phyloP scores from a whole-genome alignment of 768 basidiomycete genomes.

The Boletus tomentosulus region DNA sequence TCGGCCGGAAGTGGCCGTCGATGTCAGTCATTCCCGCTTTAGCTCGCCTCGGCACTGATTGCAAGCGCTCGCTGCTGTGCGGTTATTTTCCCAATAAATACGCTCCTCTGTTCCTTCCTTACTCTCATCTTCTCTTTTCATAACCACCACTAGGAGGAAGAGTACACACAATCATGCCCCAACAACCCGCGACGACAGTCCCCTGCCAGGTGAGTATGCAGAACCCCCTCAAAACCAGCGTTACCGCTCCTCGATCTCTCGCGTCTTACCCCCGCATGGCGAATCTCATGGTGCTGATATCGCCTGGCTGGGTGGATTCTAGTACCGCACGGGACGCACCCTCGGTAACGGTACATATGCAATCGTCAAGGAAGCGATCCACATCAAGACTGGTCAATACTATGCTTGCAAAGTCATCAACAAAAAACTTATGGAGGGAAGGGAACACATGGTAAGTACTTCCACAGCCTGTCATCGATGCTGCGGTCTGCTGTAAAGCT shows the following conservation, averaged over 20 bases:
- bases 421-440: slow-evolving; percentile 97
- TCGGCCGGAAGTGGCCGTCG: slow-evolving; percentile 25
- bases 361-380: slow-evolving; percentile 93
- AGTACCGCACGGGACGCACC: slow-evolving; percentile 88
- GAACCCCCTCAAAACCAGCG: not conserved
- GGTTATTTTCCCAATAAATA: slow-evolving; percentile 10
- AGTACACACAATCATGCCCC: slow-evolving; percentile 24
- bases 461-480: slow-evolving; percentile 5
- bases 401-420: slow-evolving; percentile 99
- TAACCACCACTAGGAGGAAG: slow-evolving; percentile 14
- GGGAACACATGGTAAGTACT: slow-evolving; percentile 87
- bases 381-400: slow-evolving; percentile 88
- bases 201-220: slow-evolving; percentile 41
- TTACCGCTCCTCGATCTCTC: not conserved
- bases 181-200: slow-evolving; percentile 33
- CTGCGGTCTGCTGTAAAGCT: slow-evolving; percentile 3
- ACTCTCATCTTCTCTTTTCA: slow-evolving; percentile 3
- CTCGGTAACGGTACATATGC: slow-evolving; percentile 92
- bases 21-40: slow-evolving; percentile 9
- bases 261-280: not conserved
- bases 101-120: slow-evolving; percentile 4
- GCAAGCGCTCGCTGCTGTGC: slow-evolving; percentile 5
- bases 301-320: slow-evolving; percentile 1
- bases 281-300: slow-evolving; percentile 5
- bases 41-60: slow-evolving; percentile 7